Evolutionary conservation across 495 filamentous ascomycete genomes (phyloP), one percentile per base, ranked within the genome.

Genomic region (Penicillium chermesinum): DNA sequence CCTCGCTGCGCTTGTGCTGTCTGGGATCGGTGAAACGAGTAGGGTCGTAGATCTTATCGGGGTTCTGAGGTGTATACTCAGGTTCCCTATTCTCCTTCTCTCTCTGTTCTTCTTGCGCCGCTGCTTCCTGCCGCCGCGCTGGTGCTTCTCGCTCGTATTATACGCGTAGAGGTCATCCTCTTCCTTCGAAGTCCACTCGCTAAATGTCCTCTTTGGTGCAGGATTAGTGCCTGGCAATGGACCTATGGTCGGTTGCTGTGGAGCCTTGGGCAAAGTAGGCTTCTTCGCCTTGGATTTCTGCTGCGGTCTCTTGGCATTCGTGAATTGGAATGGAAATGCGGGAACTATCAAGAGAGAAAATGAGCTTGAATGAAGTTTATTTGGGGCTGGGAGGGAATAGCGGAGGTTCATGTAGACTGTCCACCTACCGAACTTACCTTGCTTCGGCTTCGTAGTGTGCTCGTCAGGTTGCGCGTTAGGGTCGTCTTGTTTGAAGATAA

Each of bases 11-110:
- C 38, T 86, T 80, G 59, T 95, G 96, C 62, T 95, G 87, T 38
- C 89, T 83, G 48, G 91, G 90, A 46, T 81, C 88, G 34, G 89
- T 96, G 1, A 91, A 91, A 16, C 85, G 69, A 2, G 85, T 76
- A 0, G 89, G 87, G 57, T 96, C 91, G 57, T 96, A 97, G 37
- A 91, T 82, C 61, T 95, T 91, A 59, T 95, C 88, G 91, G 91
- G 96, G 59, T 95, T 83, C 35, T 87, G 86, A n/a, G n/a, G n/a
- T n/a, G n/a, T n/a, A n/a, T n/a, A n/a, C n/a, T n/a, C n/a, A n/a
- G n/a, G n/a, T n/a, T n/a, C n/a, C n/a, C n/a, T n/a, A n/a, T n/a
- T n/a, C n/a, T n/a, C n/a, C n/a, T n/a, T n/a, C n/a, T n/a, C n/a
- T 87, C 83, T 32, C 75, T 72, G 54, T 82, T 81, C 75, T 91